Evolutionary conservation across 768 basidiomycete genomes (phyloP).

Genomic region (Russula lepida): DNA sequence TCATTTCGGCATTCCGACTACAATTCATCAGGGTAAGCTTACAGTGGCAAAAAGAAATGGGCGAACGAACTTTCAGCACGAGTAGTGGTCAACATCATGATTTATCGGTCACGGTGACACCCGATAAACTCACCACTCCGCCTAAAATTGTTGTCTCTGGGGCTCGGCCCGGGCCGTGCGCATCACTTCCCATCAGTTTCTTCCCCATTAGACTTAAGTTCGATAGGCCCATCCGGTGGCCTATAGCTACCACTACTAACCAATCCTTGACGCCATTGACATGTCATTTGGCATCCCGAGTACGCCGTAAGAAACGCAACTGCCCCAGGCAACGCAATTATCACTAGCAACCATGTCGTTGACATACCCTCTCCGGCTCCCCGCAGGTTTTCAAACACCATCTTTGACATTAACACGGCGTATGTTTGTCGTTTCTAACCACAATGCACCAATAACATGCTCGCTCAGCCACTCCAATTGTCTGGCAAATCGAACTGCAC

Average conservation of each 20-base stretch:
- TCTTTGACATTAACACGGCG: slow-evolving; percentile 56
- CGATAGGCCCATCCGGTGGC: neutral
- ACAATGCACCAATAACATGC: neutral
- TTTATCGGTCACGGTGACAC: too few species aligned
- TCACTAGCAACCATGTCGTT: slow-evolving; percentile 12
- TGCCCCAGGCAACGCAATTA: neutral
- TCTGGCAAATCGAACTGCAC: slow-evolving; percentile 78
- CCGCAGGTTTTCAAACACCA: slow-evolving; percentile 5
- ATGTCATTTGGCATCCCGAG: neutral
- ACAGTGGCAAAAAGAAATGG: too few species aligned
- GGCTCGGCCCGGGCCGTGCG: too few species aligned
- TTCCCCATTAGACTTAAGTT: neutral
- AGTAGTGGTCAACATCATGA: slow-evolving; percentile 7
- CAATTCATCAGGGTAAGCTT: neutral
- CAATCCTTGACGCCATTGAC: neutral
- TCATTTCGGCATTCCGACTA: slow-evolving; percentile 83
- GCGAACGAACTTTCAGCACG: slow-evolving; percentile 16
- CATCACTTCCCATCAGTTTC: too few species aligned
- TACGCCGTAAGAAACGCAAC: neutral
- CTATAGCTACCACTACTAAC: neutral
- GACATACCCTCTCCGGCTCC: slow-evolving; percentile 33
- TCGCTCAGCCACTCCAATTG: slow-evolving; percentile 42
- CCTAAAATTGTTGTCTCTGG: too few species aligned
- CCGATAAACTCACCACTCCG: too few species aligned
- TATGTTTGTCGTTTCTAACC: slow-evolving; percentile 27